Percentiles rank a stretch among this genome's conserved stretches.
These are phyloP conservation scores for Leucosporidium creatinivorum DNA, from an alignment of 768 basidiomycete species.

Conservation along the genomic window DNA sequence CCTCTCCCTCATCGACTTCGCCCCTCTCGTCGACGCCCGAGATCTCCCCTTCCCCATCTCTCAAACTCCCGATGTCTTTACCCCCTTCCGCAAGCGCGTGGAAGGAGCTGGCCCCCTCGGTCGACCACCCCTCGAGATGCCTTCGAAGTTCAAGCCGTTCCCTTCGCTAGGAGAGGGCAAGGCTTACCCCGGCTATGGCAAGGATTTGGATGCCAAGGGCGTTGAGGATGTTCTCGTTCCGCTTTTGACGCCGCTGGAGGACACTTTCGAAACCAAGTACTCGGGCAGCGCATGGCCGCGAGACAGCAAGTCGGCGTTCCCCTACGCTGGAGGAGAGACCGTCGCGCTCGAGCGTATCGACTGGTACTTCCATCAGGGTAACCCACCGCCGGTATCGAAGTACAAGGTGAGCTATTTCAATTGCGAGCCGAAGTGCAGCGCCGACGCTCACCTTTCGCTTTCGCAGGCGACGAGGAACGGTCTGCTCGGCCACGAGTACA, in stretches of 20 bases:
- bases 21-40: conserved; percentile 34
- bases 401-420: conserved; percentile 39
- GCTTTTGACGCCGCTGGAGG: conserved; percentile 38
- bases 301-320: conserved; percentile 38
- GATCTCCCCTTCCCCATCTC: conserved; percentile 41
- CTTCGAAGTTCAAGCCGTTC: conserved; percentile 37
- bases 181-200: conserved; percentile 21
- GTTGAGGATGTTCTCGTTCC: conserved; percentile 23
- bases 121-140: conserved; percentile 37
- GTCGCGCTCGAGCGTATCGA: conserved; percentile 40
- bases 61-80: conserved; percentile 45
- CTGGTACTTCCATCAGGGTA: conserved; percentile 39
- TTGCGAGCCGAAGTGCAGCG: no score
- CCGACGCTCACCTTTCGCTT: neutral
- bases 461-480: conserved; percentile 42
- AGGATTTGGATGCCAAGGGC: neutral
- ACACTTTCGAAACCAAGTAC: conserved; percentile 31
- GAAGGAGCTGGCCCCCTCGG: conserved; percentile 44
- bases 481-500: conserved; percentile 44
- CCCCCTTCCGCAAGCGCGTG: conserved; percentile 45
- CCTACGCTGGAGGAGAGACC: conserved; percentile 42
- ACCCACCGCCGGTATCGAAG: conserved; percentile 27
- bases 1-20: conserved; percentile 22
- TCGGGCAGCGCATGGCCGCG: conserved; percentile 27
- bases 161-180: conserved; percentile 19